Base-by-base conservation (phyloP, 805 yeast species). In the Hanseniaspora hatyaiensis region DNA sequence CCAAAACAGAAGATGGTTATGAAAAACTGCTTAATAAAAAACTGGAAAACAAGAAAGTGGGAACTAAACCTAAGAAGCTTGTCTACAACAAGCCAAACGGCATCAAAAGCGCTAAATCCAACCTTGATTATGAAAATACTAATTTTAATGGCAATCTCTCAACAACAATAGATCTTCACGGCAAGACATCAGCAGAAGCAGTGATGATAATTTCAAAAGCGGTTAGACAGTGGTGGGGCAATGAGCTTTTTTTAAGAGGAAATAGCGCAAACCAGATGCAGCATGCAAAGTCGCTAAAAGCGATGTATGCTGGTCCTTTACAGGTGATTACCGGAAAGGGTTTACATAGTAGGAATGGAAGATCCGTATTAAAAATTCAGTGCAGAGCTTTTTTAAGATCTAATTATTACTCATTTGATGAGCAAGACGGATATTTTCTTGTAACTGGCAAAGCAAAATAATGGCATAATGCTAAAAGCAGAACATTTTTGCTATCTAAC, bases 251-350 rank as follows among this genome's bases (percentile, higher is more conserved):
- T 1, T 58, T 61, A 19, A 57, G 88, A 45, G 70, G 65, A 47
- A 53, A 62, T 2, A 47, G 57, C 19, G 45, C 45, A 1, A n/a
- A 20, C 15, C 36, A 30, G 6, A 13, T n/a, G 8, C 38, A 36
- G 8, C 39, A 33, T 8, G 18, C 22, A 9, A 36, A 24, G 28
- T 75, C 76, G 0, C 65, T 61, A 4, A 43, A 34, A 30, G 56
- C 60, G 4, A 52, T 58, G 2, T 61, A 57, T 45, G 67, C 73
- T 1, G 65, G 60, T 1, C 72, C 74, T 0, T 55, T 80, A 6
- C 57, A 51, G 1, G 62, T 82, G 0, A 62, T 81, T 11, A 80
- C 89, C 0, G 89, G 92, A 0, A 62, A 84, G 52, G 92, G 92
- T 0, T 55, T 78, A 5, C 92, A 82, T 59, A 78, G 84, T 39